Evolutionary conservation across 2,329 filamentous ascomycete genomes (phyloP).

Genomic region (Celoporthe dispersa): DNA sequence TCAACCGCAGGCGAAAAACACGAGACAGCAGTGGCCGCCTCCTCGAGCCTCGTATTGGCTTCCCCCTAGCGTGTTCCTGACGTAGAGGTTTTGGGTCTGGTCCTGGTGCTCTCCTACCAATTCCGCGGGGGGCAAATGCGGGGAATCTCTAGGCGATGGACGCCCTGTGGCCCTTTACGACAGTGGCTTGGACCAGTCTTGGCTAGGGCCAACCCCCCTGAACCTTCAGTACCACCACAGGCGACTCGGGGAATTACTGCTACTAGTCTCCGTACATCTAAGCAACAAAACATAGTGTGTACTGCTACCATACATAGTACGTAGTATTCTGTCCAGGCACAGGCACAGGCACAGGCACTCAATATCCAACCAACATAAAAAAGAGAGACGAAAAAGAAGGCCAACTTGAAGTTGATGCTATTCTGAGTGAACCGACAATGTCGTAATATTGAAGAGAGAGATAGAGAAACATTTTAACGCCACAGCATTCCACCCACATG

Average conservation of each 20-base stretch:
- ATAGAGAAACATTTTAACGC: not conserved
- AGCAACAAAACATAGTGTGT: too few species aligned
- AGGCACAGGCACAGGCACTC: too few species aligned
- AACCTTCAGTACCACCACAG: not conserved
- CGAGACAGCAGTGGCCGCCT: too few species aligned
- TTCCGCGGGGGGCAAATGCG: not conserved
- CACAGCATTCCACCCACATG: conserved; percentile 20
- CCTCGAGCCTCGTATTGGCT: not conserved
- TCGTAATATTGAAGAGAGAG: not conserved
- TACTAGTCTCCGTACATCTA: not conserved
- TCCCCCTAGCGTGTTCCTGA: not conserved
- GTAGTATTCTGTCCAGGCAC: not conserved
- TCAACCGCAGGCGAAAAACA: not conserved
- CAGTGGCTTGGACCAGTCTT: not conserved
- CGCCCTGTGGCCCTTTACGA: not conserved
- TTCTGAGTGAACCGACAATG: not conserved
- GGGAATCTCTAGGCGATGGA: not conserved
- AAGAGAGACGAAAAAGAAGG: not conserved
- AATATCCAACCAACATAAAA: too few species aligned
- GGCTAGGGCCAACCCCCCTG: not conserved
- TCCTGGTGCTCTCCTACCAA: not conserved
- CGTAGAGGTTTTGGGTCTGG: not conserved
- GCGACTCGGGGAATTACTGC: not conserved
- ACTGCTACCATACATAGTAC: too few species aligned
- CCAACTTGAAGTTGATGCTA: not conserved